Percentiles rank a stretch among this genome's conserved stretches.
Evolutionary conservation across 2,329 filamentous ascomycete genomes (phyloP).

Genomic region (Neonectria neomacrospora): DNA sequence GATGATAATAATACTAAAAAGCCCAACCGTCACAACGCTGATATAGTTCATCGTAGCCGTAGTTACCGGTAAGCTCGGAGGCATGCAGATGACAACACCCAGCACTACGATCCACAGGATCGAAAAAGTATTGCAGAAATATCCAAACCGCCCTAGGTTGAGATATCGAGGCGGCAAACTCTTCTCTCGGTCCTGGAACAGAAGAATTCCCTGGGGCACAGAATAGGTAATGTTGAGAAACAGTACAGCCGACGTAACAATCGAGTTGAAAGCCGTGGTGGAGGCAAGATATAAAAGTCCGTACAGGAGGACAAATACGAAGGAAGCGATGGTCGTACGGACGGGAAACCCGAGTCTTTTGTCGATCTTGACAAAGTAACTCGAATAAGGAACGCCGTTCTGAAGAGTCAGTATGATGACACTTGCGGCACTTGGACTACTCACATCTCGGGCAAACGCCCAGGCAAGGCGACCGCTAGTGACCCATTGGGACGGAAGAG

Average conservation of each 20-base stretch:
- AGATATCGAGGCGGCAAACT: slow-evolving; percentile 22
- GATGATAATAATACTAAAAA: slow-evolving; percentile 17
- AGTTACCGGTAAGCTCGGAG: slow-evolving; percentile 14
- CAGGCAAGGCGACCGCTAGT: slow-evolving; percentile 13
- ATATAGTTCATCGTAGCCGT: slow-evolving; percentile 28
- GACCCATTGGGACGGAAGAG: slow-evolving; percentile 18
- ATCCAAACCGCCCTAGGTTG: slow-evolving; percentile 22
- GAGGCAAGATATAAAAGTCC: slow-evolving; percentile 27
- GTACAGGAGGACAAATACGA: slow-evolving; percentile 22
- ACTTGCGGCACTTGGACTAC: background rate
- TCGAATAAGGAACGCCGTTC: slow-evolving; percentile 11
- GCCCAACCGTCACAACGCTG: slow-evolving; percentile 18
- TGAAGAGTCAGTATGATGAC: background rate
- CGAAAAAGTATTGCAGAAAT: slow-evolving; percentile 21
- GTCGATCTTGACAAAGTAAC: slow-evolving; percentile 13
- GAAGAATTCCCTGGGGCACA: slow-evolving; percentile 25
- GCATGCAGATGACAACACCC: slow-evolving; percentile 27
- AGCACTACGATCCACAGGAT: slow-evolving; percentile 25
- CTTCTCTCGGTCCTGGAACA: slow-evolving; percentile 18
- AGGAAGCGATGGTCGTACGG: slow-evolving; percentile 4
- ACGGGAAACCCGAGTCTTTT: slow-evolving; percentile 1
- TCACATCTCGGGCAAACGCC: slow-evolving; percentile 22
- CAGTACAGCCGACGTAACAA: slow-evolving; percentile 24
- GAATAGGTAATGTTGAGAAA: slow-evolving; percentile 27
- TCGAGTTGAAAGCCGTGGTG: slow-evolving; percentile 27